A percentile compares a stretch with the other conserved stretches of the same genome.
Evolutionary conservation across 106 monocot genomes (phyloP).

Genomic region (Gastrodia elata): DNA sequence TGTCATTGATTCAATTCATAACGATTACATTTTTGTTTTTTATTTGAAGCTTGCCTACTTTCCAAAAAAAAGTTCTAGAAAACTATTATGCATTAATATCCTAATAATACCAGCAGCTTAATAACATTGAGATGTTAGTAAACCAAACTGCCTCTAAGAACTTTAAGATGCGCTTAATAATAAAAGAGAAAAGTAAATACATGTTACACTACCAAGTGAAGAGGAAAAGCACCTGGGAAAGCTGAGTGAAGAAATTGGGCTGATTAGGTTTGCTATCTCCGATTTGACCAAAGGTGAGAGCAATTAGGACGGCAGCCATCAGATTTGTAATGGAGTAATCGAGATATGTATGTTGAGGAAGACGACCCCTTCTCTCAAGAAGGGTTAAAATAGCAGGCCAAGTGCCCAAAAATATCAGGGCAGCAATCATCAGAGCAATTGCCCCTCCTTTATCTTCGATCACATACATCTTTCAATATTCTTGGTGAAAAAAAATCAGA

Average conservation of each 20-base stretch:
- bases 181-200: neutral
- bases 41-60: too few species aligned
- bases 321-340: constrained; percentile 92
- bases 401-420: constrained; percentile 78
- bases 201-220: neutral
- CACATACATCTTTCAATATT: constrained; percentile 51
- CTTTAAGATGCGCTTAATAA: too few species aligned
- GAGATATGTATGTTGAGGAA: constrained; percentile 90
- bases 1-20: too few species aligned
- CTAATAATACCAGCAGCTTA: too few species aligned
- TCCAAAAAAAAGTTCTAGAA: too few species aligned
- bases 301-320: constrained; percentile 67
- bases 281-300: constrained; percentile 80
- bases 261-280: constrained; percentile 47
- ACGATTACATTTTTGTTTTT: too few species aligned
- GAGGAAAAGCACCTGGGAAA: constrained; percentile 44
- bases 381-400: constrained; percentile 83
- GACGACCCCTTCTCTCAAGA: constrained; percentile 80
- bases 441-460: constrained; percentile 84
- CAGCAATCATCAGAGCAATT: constrained; percentile 74
- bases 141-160: too few species aligned
- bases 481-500: neutral
- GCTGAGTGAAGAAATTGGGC: constrained; percentile 88
- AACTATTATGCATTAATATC: too few species aligned
- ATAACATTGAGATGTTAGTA: too few species aligned